phyloP scores from a whole-genome alignment of 1,139 yeast genomes.

The Scheffersomyces parashehatae region DNA sequence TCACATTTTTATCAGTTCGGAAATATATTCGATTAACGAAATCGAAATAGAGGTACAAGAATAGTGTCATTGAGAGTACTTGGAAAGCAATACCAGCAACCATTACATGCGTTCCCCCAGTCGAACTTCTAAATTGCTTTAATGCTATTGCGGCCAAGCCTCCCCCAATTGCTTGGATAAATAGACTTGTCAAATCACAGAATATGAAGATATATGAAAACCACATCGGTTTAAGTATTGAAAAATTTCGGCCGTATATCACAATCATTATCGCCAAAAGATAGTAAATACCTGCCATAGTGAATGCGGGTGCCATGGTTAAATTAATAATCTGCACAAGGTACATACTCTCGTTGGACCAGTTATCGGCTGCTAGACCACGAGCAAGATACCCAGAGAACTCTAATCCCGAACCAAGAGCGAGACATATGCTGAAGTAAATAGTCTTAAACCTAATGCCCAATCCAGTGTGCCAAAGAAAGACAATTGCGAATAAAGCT shows the following conservation, averaged over 20 bases:
- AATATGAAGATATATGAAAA: slow-evolving; percentile 36
- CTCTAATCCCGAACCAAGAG: slow-evolving; percentile 17
- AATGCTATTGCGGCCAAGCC: slow-evolving; percentile 31
- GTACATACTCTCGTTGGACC: slow-evolving; percentile 20
- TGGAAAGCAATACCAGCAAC: slow-evolving; percentile 41
- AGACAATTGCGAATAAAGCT: slow-evolving; percentile 22
- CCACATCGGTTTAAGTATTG: slow-evolving; percentile 33
- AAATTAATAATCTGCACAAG: slow-evolving; percentile 35
- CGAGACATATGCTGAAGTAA: slow-evolving; percentile 22
- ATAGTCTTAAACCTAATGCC: slow-evolving; percentile 6
- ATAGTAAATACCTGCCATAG: slow-evolving; percentile 43
- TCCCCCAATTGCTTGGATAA: slow-evolving; percentile 41
- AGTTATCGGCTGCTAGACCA: slow-evolving; percentile 15
- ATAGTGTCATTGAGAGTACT: slow-evolving; percentile 37
- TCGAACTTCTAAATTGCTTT: slow-evolving; percentile 14
- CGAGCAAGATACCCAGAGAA: slow-evolving; percentile 28
- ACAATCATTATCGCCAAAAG: slow-evolving; percentile 36
- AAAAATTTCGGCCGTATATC: slow-evolving; percentile 26
- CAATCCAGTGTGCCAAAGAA: slow-evolving; percentile 9
- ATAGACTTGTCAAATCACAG: slow-evolving; percentile 34
- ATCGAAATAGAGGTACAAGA: slow-evolving; percentile 26
- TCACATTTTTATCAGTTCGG: slow-evolving; percentile 1
- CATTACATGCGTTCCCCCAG: slow-evolving; percentile 35
- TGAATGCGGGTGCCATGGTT: slow-evolving; percentile 41
- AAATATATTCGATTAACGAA: slow-evolving; percentile 28